Evolutionary conservation across 495 filamentous ascomycete genomes (phyloP), one percentile per base, ranked within the genome.

Genomic region (Annulohypoxylon bovei): DNA sequence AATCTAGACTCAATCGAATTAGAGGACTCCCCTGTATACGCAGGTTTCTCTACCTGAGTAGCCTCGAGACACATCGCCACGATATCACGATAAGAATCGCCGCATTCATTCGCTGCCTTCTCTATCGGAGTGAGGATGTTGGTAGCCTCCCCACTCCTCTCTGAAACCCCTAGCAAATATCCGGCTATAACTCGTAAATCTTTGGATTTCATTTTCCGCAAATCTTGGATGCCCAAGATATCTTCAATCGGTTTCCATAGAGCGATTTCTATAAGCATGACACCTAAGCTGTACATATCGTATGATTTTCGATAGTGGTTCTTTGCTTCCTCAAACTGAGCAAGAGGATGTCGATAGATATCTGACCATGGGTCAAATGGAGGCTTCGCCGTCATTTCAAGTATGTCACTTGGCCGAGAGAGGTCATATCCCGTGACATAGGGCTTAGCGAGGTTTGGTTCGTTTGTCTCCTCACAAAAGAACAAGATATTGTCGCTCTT

Each of bases 401-500:
- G 81, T 6, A 78, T 69, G 6, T 77, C 73, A n/a, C 77, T 84
- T 1, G 85, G 86, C n/a, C 86, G 76, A 6, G 82, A 80, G 56
- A 84, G 86, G 69, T 88, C 86, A 63, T 87, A 88, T 6, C 86
- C 86, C 0, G 81, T 81, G 22, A 88, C 74, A 54, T 80, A 84
- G 0, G 85, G 85, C 40, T 71, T 70, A 6, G 53, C 40, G 55
- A 67, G 30, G 23, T 6, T 49, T n/a, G 12, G 12, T 9, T 30
- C 12, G 6, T 22, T 18, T 9, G 4, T 11, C 12, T 18, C 32
- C 16, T 64, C 68, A 20, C 61, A 64, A 65, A 88, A 79, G 73
- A 88, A 87, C 12, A 88, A 56, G 40, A 88, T 79, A 60, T 85
- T 87, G 33, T 84, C 76, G 50, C 80, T 82, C 25, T 84, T 81